Base-by-base conservation (phyloP, 2,329 filamentous ascomycete genomes). In the Epichloe aotearoae region DNA sequence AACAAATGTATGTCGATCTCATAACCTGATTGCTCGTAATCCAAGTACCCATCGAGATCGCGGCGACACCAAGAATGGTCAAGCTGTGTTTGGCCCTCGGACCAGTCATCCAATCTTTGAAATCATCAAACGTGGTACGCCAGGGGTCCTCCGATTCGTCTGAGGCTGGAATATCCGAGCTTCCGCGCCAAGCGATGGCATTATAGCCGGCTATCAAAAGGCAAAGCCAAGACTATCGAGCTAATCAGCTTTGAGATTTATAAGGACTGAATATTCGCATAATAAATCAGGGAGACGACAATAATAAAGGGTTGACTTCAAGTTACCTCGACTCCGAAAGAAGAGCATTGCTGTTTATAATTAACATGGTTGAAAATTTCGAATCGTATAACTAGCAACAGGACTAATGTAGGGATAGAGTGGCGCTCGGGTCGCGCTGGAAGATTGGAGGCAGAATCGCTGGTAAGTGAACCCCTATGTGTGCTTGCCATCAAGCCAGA, bases 1-100 rank as follows among this genome's bases (percentile, higher is more conserved):
- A 73, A 56, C 77, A 80, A 51, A 77, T 69, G 52, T 73, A 77
- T 0, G 73, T 76, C 12, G 76, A 78, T n/a, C 58, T 62, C 17
- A 61, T 58, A 3, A 64, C 63, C n/a, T 68, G 66, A 14, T 64
- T 63, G 2, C 67, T 57, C 15, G 69, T 63, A 2, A 69, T 58
- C 50, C 67, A 75, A 3, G 71, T 67, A 3, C 73, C 73, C 4
- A 64, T 64, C 11, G 67, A 65, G 40, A 78, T 63, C n/a, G 71
- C 52, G 17, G 68, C 5, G 5, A 64, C 63, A 43, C 67, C 65
- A 19, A 66, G 46, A 2, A 72, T 55, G 17, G 70, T 61, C 42
- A 66, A 62, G 3, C 68, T 57, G 51, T 67, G 58, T 37, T 59
- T 56, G 20, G 66, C 62, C 10, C 66, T 64, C 0, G 73, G 72